phyloP scores from a whole-genome alignment of 345 rosid species.

The Eucalyptus virginea region DNA sequence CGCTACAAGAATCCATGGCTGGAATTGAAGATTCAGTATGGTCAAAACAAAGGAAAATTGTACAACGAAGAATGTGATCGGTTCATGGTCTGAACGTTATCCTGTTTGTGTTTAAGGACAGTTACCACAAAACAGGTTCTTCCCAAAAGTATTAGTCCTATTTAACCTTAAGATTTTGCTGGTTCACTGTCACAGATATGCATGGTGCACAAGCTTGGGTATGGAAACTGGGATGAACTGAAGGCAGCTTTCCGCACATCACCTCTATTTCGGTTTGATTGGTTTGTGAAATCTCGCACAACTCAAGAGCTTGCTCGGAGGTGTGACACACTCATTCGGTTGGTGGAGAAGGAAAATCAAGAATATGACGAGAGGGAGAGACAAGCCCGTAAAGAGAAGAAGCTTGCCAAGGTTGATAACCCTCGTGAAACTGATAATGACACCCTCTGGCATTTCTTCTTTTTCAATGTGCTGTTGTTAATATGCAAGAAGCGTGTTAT shows the following conservation, averaged over 20 bases:
- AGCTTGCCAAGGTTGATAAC: conserved; percentile 70
- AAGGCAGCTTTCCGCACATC: conserved; percentile 87
- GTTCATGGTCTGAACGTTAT: conserved; percentile 50
- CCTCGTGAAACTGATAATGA: neutral
- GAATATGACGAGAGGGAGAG: conserved; percentile 95
- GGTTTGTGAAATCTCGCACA: conserved; percentile 96
- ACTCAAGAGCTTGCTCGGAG: conserved; percentile 93
- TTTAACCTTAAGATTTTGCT: neutral
- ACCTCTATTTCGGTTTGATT: conserved; percentile 78
- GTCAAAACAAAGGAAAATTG: conserved; percentile 94
- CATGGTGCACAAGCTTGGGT: conserved; percentile 97
- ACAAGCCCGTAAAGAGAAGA: conserved; percentile 96
- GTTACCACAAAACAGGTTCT: neutral
- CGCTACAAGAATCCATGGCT: conserved; percentile 98
- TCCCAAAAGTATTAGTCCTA: neutral
- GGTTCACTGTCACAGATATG: conserved; percentile 44
- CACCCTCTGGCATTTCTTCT: neutral
- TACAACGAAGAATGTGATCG: conserved; percentile 98
- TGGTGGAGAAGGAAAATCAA: conserved; percentile 99
- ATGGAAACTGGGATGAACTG: conserved; percentile 98
- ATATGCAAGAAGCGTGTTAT: neutral
- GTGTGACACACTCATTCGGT: conserved; percentile 85
- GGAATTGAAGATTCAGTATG: conserved; percentile 95
- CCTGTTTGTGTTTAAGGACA: neutral
- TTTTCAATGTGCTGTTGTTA: neutral